phyloP scores from a whole-genome alignment of 139 green algal species.

The Trebouxia sp. region DNA sequence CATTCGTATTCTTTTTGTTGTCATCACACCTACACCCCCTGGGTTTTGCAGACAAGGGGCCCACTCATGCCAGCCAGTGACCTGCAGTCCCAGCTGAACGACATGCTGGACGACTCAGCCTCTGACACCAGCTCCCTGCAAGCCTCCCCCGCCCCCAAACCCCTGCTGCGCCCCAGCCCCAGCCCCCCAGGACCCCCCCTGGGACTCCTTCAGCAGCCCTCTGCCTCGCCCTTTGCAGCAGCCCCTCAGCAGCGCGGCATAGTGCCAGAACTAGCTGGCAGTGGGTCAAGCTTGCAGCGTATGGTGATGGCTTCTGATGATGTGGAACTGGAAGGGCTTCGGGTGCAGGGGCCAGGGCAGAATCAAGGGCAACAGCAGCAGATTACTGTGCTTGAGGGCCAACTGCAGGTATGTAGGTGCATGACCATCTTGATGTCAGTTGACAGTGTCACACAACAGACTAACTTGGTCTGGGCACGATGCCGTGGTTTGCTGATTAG shows the following conservation, averaged over 20 bases:
- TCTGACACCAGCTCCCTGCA: slow-evolving; percentile 1
- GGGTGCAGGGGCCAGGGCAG: background rate
- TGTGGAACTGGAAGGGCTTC: background rate
- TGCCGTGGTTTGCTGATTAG: too few species aligned
- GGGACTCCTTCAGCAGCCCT: background rate
- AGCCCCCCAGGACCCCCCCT: background rate
- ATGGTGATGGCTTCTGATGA: background rate
- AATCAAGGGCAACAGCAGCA: background rate
- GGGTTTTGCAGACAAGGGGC: background rate
- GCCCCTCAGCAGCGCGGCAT: background rate
- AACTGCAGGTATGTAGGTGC: slow-evolving; percentile 10
- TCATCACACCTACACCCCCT: background rate
- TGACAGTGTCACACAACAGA: too few species aligned
- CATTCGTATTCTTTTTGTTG: too few species aligned
- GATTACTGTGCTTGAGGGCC: background rate
- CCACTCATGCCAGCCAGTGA: background rate
- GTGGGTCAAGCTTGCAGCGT: background rate
- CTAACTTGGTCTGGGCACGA: too few species aligned
- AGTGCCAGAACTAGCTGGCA: background rate
- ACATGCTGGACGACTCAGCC: slow-evolving; percentile 24
- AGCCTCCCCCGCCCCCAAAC: too few species aligned
- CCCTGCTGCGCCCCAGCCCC: background rate
- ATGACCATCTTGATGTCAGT: too few species aligned
- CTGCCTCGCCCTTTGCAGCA: background rate
- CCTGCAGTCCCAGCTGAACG: slow-evolving; percentile 28